phyloP scores from a whole-genome alignment of 768 basidiomycete genomes.

The Trametopsis cervina region DNA sequence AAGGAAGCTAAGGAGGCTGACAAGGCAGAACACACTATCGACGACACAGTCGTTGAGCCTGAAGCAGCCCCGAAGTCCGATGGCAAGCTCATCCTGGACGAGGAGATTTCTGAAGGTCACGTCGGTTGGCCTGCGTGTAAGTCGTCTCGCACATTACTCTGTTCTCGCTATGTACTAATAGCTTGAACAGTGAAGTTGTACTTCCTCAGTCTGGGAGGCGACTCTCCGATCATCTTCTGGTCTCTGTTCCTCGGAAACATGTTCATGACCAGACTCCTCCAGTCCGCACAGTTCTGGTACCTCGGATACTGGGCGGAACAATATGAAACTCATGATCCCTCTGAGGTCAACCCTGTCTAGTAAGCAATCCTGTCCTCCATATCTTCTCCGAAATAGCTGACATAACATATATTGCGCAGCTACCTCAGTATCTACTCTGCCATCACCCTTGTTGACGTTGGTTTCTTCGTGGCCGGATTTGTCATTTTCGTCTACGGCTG shows the following conservation, averaged over 20 bases:
- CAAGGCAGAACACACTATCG: conserved; percentile 11
- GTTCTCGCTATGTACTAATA: conserved; percentile 7
- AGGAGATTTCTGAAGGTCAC: conserved; percentile 56
- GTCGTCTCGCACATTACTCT: conserved; percentile 9
- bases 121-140: conserved; percentile 41
- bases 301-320: conserved; percentile 40
- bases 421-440: conserved; percentile 41
- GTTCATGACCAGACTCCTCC: conserved; percentile 17
- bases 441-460: conserved; percentile 27
- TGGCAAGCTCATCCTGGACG: conserved; percentile 58
- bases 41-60: neutral
- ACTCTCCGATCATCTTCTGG: conserved; percentile 27
- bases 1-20: conserved; percentile 17
- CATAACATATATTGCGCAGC: conserved; percentile 22
- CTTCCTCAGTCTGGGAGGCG: conserved; percentile 19
- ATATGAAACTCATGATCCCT: conserved; percentile 28
- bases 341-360: conserved; percentile 29
- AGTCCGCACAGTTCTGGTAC: conserved; percentile 31
- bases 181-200: conserved; percentile 24
- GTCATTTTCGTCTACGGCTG: conserved; percentile 39
- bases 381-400: neutral
- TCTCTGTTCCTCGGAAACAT: conserved; percentile 14
- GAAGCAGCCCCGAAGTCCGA: conserved; percentile 17
- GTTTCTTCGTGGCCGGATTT: conserved; percentile 28
- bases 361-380: conserved; percentile 14